Evolutionary conservation across 2,329 filamentous ascomycete genomes (phyloP), one percentile per base, ranked within the genome.

Genomic region (Byssothecium circinans): DNA sequence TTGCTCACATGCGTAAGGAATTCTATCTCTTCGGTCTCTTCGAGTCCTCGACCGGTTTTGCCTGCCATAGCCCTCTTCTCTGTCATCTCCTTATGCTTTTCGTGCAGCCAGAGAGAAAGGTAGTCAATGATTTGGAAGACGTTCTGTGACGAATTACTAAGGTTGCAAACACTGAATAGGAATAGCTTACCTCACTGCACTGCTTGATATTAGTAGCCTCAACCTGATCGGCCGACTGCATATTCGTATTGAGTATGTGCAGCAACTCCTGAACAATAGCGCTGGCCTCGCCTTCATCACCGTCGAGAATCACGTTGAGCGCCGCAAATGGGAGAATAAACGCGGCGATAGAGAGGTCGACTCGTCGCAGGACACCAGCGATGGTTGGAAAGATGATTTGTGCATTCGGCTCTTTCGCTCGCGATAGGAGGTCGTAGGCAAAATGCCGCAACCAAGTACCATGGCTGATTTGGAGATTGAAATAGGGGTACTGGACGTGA

Each of bases 121-220:
- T 99, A 97, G 68, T 99, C 95, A 0, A 99, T 79, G 3, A 95
- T 83, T 38, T 87, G 83, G 68, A 99, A 99, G 2, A 96, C 86
- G 47, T 88, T 90, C 88, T 94, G 47, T 18, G 27, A 42, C 14
- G 2, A n/a, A 45, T 72, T 30, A 71, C 62, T 25, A 57, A 3
- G 10, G 10, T 27, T 10, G 5, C 17, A 18, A 8, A 15, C 5
- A 22, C n/a, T 4, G 3, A 37, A n/a, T 17, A 20, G 3, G n/a
- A n/a, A 8, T 10, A 7, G 59, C 79, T 74, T 76, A 90, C 90
- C 78, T 97, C 91, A 62, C 89, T 96, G 66, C 88, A 96, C 43
- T 88, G 78, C 62, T 92, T 89, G 61, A 90, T 81, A 41, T 89
- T 86, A 56, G 96, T 89, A 41, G 81, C 81, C 57, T 88, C 81